Evolutionary conservation across 2,329 filamentous ascomycete species (phyloP).

Genomic region (Sclerotinia sclerotiorum): DNA sequence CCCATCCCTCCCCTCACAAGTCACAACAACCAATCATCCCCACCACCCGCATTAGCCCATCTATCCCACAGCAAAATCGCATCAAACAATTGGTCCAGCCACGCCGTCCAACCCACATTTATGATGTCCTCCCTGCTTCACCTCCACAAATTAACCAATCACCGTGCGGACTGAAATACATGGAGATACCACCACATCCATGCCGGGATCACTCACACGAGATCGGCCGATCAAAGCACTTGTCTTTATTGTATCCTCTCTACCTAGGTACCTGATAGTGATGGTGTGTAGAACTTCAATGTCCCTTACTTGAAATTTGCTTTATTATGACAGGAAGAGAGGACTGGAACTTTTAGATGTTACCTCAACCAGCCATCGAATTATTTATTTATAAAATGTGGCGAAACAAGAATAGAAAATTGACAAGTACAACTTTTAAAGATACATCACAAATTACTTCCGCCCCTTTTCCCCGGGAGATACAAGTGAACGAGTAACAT

Average conservation of each 20-base stretch:
- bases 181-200: neutral
- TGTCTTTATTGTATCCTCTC: neutral
- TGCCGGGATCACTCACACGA: neutral
- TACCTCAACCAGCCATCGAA: slow-evolving; percentile 8
- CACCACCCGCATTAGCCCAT: neutral
- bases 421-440: neutral
- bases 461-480: neutral
- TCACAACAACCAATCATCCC: neutral
- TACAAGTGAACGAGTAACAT: neutral
- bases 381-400: neutral
- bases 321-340: neutral
- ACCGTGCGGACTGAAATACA: neutral
- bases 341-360: neutral
- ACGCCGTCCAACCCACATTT: neutral
- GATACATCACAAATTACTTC: neutral
- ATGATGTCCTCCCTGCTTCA: neutral
- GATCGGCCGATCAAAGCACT: slow-evolving; percentile 16
- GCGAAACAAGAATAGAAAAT: neutral
- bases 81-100: slow-evolving; percentile 2
- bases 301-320: slow-evolving; percentile 10
- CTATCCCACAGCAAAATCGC: too few relatives aligned
- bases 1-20: too few relatives aligned
- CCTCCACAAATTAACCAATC: neutral
- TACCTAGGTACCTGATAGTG: too few relatives aligned
- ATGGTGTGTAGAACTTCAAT: neutral